Evolutionary conservation across 768 basidiomycete species (phyloP), one percentile per base, ranked within the genome.

Genomic region (Agaricus subrufescens): DNA sequence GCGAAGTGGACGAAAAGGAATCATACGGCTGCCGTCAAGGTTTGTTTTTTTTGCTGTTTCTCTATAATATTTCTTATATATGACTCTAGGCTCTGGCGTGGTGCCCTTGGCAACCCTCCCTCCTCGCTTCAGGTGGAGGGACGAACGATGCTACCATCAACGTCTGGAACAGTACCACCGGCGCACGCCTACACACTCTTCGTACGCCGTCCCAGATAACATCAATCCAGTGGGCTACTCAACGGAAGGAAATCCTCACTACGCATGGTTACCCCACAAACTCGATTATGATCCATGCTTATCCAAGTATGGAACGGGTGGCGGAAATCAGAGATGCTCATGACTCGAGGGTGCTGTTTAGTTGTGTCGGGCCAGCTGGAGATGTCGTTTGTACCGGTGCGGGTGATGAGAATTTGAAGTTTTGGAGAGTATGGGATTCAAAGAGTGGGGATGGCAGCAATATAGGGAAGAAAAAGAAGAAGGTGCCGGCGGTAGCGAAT

Each of bases 241-340:
- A 94, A 67, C 78, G 84, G 55, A 96, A 96, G 65, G 97, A 99
- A 66, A 73, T 98, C 58, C 68, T 97, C 15, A 89, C 87, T 27
- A 97, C 96, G 0, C 97, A 98, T 65, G 96, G 97, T 0, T 96
- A 91, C 71, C 96, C 97, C 2, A 91, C 87, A 23, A 91, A 93
- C 67, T 80, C 84, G 12, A 72, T 93, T 67, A 85, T 89, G 80
- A 71, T 93, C 8, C 91, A 92, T 68, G 79, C 81, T 0, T 99
- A 98, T 69, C 97, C 97, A 0, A 82, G 83, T 23, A 78, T 94
- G 72, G 84, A 86, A 45, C 83, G 89, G 52, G 82, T 96, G 7
- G 85, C 84, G 5, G 89, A 82, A 65, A 93, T 97, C 55, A 82
- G 89, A 6, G 91, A 96, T 56, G 95, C 96, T 1, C 97, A 98